Conservation (phyloP, 108 stramenopile genomes). For the Poteriospumella lacustris region DNA sequence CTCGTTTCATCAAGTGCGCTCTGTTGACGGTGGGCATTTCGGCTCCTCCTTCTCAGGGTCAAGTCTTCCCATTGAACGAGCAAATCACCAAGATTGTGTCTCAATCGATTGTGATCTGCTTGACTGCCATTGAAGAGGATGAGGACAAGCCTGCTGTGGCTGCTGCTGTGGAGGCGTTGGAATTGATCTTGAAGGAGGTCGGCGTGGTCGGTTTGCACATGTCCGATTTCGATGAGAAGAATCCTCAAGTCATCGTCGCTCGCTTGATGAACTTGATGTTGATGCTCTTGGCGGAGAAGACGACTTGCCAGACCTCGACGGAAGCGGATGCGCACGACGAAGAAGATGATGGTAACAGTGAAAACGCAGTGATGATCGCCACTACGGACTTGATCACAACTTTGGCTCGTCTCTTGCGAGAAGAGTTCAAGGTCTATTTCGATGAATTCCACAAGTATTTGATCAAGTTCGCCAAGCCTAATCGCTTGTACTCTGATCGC, state of each 20-base stretch:
- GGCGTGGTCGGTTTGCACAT: constrained; percentile 34
- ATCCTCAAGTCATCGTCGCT: too few species aligned
- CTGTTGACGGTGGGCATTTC: not conserved
- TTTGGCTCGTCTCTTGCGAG: constrained; percentile 41
- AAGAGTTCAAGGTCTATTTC: not conserved
- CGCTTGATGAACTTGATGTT: constrained; percentile 64
- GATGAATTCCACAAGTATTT: constrained; percentile 50
- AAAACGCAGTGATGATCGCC: constrained; percentile 71
- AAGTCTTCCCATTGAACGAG: not conserved
- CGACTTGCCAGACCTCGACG: constrained; percentile 63
- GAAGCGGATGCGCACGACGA: constrained; percentile 44
- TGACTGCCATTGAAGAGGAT: constrained; percentile 59
- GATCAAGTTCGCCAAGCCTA: constrained; percentile 76
- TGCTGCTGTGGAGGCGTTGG: constrained; percentile 72
- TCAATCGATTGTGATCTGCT: not conserved
- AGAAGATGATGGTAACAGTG: constrained; percentile 88
- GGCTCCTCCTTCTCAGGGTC: not conserved
- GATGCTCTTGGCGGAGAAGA: constrained; percentile 66
- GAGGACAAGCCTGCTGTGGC: constrained; percentile 74
- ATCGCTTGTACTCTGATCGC: constrained; percentile 77
- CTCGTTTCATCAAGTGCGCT: not conserved
- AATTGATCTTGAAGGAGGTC: constrained; percentile 32
- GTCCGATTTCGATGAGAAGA: not conserved
- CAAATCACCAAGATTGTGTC: not conserved
- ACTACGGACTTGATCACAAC: constrained; percentile 54